Percentiles rank a stretch among this genome's conserved stretches.
Conservation (phyloP, 2,329 filamentous ascomycete genomes). For the Ascomycota sp. region DNA sequence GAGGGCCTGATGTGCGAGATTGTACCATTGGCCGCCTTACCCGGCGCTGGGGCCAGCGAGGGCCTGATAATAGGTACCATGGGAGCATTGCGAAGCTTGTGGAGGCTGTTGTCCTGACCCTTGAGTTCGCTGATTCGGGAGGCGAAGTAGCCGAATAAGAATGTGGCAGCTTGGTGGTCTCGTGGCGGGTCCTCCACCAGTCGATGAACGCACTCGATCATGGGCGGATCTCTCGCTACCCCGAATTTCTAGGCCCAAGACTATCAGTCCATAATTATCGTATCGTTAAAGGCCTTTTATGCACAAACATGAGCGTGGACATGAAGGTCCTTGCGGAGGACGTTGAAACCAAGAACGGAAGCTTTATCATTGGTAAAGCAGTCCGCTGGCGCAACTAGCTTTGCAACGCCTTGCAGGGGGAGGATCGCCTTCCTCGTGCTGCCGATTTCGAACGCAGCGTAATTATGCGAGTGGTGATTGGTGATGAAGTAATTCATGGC, state of each 20-base stretch:
- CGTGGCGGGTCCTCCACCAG: constrained; percentile 51
- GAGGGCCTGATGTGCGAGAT: constrained; percentile 34
- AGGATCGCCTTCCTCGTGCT: constrained; percentile 37
- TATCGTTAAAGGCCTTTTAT: neutral
- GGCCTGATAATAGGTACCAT: constrained; percentile 46
- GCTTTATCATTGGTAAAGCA: constrained; percentile 69
- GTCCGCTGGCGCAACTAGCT: constrained; percentile 47
- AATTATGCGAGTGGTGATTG: constrained; percentile 58
- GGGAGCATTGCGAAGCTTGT: constrained; percentile 36
- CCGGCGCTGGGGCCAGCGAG: constrained; percentile 10
- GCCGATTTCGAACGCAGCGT: constrained; percentile 39
- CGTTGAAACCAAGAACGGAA: constrained; percentile 56
- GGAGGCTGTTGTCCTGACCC: constrained; percentile 28
- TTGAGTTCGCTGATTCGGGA: constrained; percentile 49
- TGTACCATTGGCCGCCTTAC: constrained; percentile 16
- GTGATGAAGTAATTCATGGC: constrained; percentile 65
- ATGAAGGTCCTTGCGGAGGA: constrained; percentile 55
- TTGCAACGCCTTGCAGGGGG: constrained; percentile 46
- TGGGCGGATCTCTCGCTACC: constrained; percentile 59
- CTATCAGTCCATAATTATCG: constrained; percentile 1
- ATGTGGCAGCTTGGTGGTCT: constrained; percentile 40
- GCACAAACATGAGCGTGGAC: constrained; percentile 41
- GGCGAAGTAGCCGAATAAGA: constrained; percentile 66
- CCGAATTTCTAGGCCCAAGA: constrained; percentile 42
- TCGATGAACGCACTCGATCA: constrained; percentile 51